These are phyloP conservation scores for Taiozyma sp. DNA, from an alignment of 1,139 yeast species.

Conservation along the genomic window DNA sequence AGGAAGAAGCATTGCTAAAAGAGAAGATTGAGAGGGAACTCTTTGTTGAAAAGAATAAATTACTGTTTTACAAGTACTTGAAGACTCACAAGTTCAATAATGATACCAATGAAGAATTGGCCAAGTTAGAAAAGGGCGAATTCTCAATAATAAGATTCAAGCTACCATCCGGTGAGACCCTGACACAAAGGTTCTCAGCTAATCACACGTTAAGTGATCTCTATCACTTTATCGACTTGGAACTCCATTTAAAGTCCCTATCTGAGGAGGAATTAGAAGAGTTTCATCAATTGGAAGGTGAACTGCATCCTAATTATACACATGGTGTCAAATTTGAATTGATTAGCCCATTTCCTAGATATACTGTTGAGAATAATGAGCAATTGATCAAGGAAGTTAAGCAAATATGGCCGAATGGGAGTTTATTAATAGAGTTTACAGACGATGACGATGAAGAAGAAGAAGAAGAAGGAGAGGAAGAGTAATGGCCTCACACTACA, in stretches of 20 bases:
- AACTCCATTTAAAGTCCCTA: slow-evolving; percentile 20
- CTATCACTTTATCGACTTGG: slow-evolving; percentile 57
- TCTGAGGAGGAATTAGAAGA: slow-evolving; percentile 2
- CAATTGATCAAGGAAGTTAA: slow-evolving; percentile 33
- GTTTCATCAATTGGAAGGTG: slow-evolving; percentile 8
- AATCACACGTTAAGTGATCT: slow-evolving; percentile 51
- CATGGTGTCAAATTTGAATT: slow-evolving; percentile 42
- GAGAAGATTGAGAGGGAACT: slow-evolving; percentile 6
- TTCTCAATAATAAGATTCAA: slow-evolving; percentile 38
- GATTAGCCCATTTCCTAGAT: slow-evolving; percentile 56
- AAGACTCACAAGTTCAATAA: slow-evolving; percentile 8
- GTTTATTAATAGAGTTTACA: slow-evolving; percentile 44
- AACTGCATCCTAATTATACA: slow-evolving; percentile 24
- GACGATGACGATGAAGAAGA: slow-evolving; percentile 10
- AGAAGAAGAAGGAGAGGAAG: not conserved
- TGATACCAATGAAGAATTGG: not conserved
- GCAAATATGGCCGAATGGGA: slow-evolving; percentile 60
- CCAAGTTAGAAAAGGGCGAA: slow-evolving; percentile 11
- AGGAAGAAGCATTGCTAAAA: slow-evolving; percentile 12
- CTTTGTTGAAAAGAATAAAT: slow-evolving; percentile 16
- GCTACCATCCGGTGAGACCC: slow-evolving; percentile 55
- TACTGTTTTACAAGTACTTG: slow-evolving; percentile 8
- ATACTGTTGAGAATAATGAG: slow-evolving; percentile 30
- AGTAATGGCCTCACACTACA: not conserved
- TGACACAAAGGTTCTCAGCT: slow-evolving; percentile 50